A percentile compares a stretch with the other conserved stretches of the same genome.
These are phyloP conservation scores for Cryptosporidium viatorum DNA, from an alignment of 169 alveolate species.

Conservation along the genomic window DNA sequence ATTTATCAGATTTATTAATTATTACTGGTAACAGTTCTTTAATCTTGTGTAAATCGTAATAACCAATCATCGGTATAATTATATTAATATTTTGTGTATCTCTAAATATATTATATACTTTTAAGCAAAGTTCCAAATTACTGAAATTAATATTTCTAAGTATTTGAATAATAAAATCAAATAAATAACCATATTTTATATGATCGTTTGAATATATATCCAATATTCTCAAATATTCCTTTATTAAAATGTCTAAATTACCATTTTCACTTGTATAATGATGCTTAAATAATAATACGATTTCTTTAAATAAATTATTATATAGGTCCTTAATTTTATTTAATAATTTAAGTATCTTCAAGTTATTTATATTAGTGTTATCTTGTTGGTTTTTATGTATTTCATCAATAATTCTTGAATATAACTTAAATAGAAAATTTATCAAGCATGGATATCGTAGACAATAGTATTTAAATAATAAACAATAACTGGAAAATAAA, in stretches of 20 bases:
- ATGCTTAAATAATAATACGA: slow-evolving; percentile 8
- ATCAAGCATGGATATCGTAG: slow-evolving; percentile 36
- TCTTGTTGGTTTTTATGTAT: background rate
- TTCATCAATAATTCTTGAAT: background rate
- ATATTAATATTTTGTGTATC: slow-evolving; percentile 3
- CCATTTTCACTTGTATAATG: slow-evolving; percentile 33
- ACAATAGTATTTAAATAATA: slow-evolving; percentile 32
- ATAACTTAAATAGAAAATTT: background rate
- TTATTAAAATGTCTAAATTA: slow-evolving; percentile 7
- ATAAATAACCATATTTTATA: slow-evolving; percentile 8
- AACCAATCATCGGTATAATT: slow-evolving; percentile 43
- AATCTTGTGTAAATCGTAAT: slow-evolving; percentile 33
- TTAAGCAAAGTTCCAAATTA: background rate
- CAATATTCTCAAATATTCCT: slow-evolving; percentile 31
- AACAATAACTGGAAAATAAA: background rate
- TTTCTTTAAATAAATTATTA: slow-evolving; percentile 9
- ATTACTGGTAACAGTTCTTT: slow-evolving; percentile 40
- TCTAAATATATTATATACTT: slow-evolving; percentile 44
- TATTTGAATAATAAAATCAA: slow-evolving; percentile 12
- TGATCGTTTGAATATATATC: slow-evolving; percentile 18
- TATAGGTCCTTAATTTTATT: slow-evolving; percentile 25
- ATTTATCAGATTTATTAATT: slow-evolving; percentile 31
- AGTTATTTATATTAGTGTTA: background rate
- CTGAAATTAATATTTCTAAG: slow-evolving; percentile 1
- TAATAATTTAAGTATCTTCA: background rate